Conservation (phyloP, 495 filamentous ascomycete species). For the Sabuloglossum arenarium region DNA sequence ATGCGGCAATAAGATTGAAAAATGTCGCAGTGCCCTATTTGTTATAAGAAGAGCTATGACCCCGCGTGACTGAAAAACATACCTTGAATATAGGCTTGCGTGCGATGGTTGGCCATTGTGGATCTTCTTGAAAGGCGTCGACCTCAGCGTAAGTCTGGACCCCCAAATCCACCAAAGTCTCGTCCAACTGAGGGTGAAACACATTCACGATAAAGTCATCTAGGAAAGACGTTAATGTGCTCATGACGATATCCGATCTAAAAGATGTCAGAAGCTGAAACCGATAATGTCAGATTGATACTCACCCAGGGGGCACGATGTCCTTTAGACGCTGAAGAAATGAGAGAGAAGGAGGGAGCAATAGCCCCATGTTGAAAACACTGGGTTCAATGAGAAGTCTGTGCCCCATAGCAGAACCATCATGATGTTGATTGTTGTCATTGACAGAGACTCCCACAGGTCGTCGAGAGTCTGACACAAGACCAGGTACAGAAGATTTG, state of each 20-base stretch:
- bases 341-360: constrained; percentile 80
- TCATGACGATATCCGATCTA: constrained; percentile 55
- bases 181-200: constrained; percentile 89
- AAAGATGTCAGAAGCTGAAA: neutral
- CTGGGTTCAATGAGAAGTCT: constrained; percentile 86
- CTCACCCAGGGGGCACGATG: constrained; percentile 58
- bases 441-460: constrained; percentile 15
- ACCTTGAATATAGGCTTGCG: constrained; percentile 71
- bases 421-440: constrained; percentile 23
- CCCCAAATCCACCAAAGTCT: constrained; percentile 78
- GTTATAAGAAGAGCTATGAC: neutral
- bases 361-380: constrained; percentile 90
- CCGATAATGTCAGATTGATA: neutral
- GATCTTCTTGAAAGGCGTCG: constrained; percentile 75
- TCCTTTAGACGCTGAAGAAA: constrained; percentile 83
- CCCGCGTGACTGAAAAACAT: neutral
- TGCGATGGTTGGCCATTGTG: constrained; percentile 57
- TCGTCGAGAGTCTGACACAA: constrained; percentile 58
- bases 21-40: constrained; percentile 68
- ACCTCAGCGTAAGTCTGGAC: constrained; percentile 59
- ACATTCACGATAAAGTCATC: constrained; percentile 98
- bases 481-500: constrained; percentile 71
- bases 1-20: constrained; percentile 65
- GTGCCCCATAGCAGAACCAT: constrained; percentile 46
- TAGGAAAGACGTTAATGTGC: constrained; percentile 81